These are phyloP conservation scores for Metschnikowia vanudenii DNA, from an alignment of 805 yeast genomes.

Conservation along the genomic window DNA sequence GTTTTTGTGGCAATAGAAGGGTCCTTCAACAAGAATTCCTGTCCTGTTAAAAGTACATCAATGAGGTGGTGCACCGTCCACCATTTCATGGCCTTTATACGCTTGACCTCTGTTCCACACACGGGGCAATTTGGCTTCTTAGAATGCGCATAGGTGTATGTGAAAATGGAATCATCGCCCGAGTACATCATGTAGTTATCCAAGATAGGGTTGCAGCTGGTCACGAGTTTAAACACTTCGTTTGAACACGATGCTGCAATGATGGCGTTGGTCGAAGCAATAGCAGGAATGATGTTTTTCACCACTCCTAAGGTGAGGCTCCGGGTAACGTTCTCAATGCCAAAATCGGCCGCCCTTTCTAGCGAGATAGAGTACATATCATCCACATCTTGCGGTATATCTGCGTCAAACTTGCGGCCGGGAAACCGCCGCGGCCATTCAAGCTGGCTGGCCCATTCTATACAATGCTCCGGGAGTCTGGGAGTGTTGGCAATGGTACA, in stretches of 20 bases:
- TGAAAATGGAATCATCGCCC: slow-evolving; percentile 77
- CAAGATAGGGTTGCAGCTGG: slow-evolving; percentile 63
- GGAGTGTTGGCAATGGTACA: slow-evolving; percentile 96
- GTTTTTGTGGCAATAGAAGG: slow-evolving; percentile 48
- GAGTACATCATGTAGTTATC: slow-evolving; percentile 84
- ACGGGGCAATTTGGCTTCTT: slow-evolving; percentile 67
- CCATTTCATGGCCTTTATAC: slow-evolving; percentile 26
- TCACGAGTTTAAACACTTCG: slow-evolving; percentile 77
- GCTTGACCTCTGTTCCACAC: slow-evolving; percentile 53
- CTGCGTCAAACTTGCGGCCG: slow-evolving; percentile 59
- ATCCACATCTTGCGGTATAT: slow-evolving; percentile 61
- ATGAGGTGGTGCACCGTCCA: slow-evolving; percentile 36
- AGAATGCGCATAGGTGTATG: slow-evolving; percentile 66
- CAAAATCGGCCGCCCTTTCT: slow-evolving; percentile 59
- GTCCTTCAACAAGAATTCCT: slow-evolving; percentile 29
- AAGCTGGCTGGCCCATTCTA: slow-evolving; percentile 81
- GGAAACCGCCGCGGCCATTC: slow-evolving; percentile 63
- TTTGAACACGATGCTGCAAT: slow-evolving; percentile 87
- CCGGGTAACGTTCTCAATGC: slow-evolving; percentile 74
- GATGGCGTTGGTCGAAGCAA: slow-evolving; percentile 90
- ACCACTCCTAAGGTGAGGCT: slow-evolving; percentile 80
- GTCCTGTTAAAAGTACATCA: slow-evolving; percentile 35
- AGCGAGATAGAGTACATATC: slow-evolving; percentile 58
- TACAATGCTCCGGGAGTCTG: slow-evolving; percentile 90
- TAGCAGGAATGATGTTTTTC: slow-evolving; percentile 89